Evolutionary conservation across 2,329 filamentous ascomycete genomes (phyloP).

Genomic region (Cladophialophora exuberans): DNA sequence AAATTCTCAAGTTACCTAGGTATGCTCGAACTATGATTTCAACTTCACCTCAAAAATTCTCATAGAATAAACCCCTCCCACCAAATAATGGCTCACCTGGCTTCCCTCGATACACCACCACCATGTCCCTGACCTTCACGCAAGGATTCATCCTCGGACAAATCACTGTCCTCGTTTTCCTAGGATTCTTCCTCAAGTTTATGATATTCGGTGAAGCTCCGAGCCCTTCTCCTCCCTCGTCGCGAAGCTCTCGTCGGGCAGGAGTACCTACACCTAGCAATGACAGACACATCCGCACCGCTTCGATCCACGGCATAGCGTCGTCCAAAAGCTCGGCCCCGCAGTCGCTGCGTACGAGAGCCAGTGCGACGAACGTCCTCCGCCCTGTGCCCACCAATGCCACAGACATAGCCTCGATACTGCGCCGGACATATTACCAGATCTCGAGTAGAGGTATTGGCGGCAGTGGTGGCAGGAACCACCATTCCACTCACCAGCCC

Average conservation of each 20-base stretch:
- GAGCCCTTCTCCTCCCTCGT: constrained; percentile 70
- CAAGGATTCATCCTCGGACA: constrained; percentile 93
- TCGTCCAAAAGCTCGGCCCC: constrained; percentile 45
- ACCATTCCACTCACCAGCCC: constrained; percentile 80
- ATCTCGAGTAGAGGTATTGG: constrained; percentile 45
- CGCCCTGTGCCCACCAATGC: constrained; percentile 75
- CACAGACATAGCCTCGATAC: constrained; percentile 77
- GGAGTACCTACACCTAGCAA: too few relatives aligned
- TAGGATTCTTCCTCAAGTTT: constrained; percentile 97
- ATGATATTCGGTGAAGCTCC: constrained; percentile 98
- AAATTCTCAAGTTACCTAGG: too few relatives aligned
- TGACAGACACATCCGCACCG: constrained; percentile 76
- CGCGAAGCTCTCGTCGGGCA: too few relatives aligned
- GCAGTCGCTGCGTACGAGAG: constrained; percentile 50
- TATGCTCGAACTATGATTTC: too few relatives aligned
- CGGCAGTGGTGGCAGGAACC: constrained; percentile 30
- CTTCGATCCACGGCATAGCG: constrained; percentile 58
- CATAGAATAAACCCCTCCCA: too few relatives aligned
- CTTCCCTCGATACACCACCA: too few relatives aligned
- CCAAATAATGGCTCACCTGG: too few relatives aligned
- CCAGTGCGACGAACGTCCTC: constrained; percentile 68
- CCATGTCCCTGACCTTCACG: constrained; percentile 28
- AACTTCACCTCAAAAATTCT: too few relatives aligned
- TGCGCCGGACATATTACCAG: constrained; percentile 97
- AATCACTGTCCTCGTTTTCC: constrained; percentile 84